These are phyloP conservation scores for Phragmites australis DNA, from an alignment of 176 grass and related monocot genomes.

Conservation along the genomic window DNA sequence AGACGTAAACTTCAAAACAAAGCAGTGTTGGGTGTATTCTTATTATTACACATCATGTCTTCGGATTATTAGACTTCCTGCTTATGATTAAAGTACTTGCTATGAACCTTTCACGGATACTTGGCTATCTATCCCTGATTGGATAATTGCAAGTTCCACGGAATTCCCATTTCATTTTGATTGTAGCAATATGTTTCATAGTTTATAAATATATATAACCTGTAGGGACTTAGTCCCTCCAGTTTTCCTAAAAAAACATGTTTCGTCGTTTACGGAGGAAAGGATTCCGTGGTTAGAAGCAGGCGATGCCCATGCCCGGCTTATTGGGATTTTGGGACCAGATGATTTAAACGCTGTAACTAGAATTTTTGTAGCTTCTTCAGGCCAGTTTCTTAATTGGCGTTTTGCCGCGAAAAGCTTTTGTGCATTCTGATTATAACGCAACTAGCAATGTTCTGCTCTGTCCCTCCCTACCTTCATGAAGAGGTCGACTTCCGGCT, in stretches of 20 bases:
- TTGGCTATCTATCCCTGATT: no score
- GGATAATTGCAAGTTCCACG: neutral
- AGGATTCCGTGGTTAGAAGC: neutral
- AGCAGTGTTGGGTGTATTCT: neutral
- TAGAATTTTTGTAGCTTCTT: neutral
- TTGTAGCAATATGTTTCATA: no score
- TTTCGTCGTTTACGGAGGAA: neutral
- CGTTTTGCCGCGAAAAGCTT: neutral
- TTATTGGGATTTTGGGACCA: neutral
- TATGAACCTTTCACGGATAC: neutral
- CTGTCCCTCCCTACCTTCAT: conserved; percentile 72
- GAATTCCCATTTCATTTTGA: no score
- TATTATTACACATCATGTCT: neutral
- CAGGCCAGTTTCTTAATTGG: neutral
- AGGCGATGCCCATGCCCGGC: neutral
- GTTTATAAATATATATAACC: no score
- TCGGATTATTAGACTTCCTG: neutral
- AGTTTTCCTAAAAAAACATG: no score
- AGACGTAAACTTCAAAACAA: neutral
- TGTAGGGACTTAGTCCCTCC: no score
- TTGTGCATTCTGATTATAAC: neutral
- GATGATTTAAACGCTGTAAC: conserved; percentile 4
- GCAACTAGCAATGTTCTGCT: neutral
- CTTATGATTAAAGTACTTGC: neutral
- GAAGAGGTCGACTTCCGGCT: conserved; percentile 94